phyloP scores from a whole-genome alignment of 2,329 filamentous ascomycete species.

The Botrytis paeoniae region DNA sequence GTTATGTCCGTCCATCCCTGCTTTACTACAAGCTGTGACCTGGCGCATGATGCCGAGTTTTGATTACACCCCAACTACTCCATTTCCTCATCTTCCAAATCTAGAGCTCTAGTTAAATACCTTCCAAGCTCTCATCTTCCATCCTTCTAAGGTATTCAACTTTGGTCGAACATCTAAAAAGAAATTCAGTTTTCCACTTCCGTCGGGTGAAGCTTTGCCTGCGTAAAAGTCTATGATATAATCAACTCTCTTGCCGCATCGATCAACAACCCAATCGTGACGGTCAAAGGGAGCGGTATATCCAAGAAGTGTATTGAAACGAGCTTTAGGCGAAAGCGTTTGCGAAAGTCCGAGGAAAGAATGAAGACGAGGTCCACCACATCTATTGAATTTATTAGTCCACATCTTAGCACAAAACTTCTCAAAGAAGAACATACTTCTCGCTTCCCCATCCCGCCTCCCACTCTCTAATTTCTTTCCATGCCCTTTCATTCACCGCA shows the following conservation, averaged over 20 bases:
- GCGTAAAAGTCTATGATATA: conserved; percentile 99
- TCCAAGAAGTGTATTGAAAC: conserved; percentile 79
- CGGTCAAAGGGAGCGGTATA: conserved; percentile 91
- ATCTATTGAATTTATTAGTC: conserved; percentile 42
- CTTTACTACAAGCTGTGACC: conserved; percentile 79
- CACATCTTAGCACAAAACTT: not conserved
- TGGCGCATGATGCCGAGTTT: conserved; percentile 83
- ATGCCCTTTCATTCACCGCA: conserved; percentile 94
- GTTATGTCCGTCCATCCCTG: conserved; percentile 74
- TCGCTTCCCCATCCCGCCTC: conserved; percentile 66
- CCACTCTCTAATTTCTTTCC: conserved; percentile 89
- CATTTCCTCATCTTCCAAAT: not conserved
- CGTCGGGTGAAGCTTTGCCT: conserved; percentile 50
- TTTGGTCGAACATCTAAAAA: conserved; percentile 68
- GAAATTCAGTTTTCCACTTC: conserved; percentile 54
- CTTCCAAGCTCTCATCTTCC: conserved; percentile 60
- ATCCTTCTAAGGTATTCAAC: conserved; percentile 64
- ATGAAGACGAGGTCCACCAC: conserved; percentile 76
- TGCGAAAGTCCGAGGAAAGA: conserved; percentile 74
- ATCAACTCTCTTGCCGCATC: conserved; percentile 80
- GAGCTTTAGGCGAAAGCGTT: conserved; percentile 74
- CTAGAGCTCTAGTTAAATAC: conserved; percentile 48
- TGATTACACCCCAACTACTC: conserved; percentile 72
- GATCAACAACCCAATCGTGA: conserved; percentile 95
- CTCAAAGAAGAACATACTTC: conserved; percentile 44